Percentiles rank a stretch among this genome's conserved stretches.
Conservation (phyloP, 805 yeast species). For the Candida sonorensis region DNA sequence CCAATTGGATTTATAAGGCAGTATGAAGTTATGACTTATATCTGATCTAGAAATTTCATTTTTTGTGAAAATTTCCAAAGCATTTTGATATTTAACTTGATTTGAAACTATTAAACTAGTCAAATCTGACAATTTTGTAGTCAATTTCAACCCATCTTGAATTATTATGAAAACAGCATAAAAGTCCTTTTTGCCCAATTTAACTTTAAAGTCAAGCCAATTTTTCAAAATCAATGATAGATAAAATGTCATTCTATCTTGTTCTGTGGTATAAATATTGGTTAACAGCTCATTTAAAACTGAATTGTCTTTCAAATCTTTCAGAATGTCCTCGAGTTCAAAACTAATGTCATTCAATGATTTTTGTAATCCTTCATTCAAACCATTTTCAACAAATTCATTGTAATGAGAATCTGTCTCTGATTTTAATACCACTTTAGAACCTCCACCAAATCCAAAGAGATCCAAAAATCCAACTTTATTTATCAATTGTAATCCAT, state of each 20-base stretch:
- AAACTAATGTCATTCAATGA: slow-evolving; percentile 15
- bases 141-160: slow-evolving; percentile 64
- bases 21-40: slow-evolving; percentile 49
- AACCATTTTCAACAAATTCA: slow-evolving; percentile 3
- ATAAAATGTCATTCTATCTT: slow-evolving; percentile 32
- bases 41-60: slow-evolving; percentile 45
- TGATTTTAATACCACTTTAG: slow-evolving; percentile 4
- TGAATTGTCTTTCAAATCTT: slow-evolving; percentile 6
- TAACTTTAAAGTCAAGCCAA: slow-evolving; percentile 34
- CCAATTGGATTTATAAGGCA: slow-evolving; percentile 48
- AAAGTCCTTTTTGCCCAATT: slow-evolving; percentile 17
- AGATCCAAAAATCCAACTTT: slow-evolving; percentile 51
- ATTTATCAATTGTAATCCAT: slow-evolving; percentile 56
- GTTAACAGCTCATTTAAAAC: slow-evolving; percentile 11
- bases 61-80: slow-evolving; percentile 24
- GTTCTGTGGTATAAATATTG: slow-evolving; percentile 13
- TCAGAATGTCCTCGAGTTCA: slow-evolving; percentile 14
- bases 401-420: slow-evolving; percentile 6
- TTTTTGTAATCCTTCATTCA: slow-evolving; percentile 10
- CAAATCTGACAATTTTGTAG: slow-evolving; percentile 47
- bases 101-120: slow-evolving; percentile 39
- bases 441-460: slow-evolving; percentile 39
- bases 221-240: slow-evolving; percentile 43
- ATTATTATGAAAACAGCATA: slow-evolving; percentile 46
- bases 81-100: slow-evolving; percentile 17